These are phyloP conservation scores for Herpotrichia juniperi DNA, from an alignment of 2,329 filamentous ascomycete genomes.

Conservation along the genomic window DNA sequence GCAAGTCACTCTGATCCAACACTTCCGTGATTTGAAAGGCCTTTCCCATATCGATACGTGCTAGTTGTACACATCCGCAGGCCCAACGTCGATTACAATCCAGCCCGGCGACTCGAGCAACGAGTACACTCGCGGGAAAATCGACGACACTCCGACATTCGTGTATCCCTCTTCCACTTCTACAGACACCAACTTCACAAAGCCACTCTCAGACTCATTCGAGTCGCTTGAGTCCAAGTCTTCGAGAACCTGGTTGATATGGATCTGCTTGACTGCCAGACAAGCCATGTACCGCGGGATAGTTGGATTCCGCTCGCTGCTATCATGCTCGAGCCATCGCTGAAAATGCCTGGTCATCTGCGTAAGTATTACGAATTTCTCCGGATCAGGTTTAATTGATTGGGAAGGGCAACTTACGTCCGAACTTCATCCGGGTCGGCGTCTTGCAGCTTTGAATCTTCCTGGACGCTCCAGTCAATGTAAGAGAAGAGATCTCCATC, in stretches of 20 bases:
- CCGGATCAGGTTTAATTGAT: too few species aligned
- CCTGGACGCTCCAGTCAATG: constrained; percentile 17
- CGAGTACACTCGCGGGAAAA: not conserved
- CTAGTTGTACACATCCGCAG: not conserved
- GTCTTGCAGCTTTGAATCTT: constrained; percentile 9
- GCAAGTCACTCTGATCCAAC: too few species aligned
- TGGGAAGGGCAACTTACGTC: not conserved
- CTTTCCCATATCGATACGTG: too few species aligned
- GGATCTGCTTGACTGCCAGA: not conserved
- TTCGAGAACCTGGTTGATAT: not conserved
- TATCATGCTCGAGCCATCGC: not conserved
- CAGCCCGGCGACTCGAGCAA: not conserved
- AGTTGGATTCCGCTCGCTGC: not conserved
- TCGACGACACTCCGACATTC: not conserved
- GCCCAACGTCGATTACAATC: not conserved
- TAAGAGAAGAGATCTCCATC: constrained; percentile 9
- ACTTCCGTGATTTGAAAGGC: too few species aligned
- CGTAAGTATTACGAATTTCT: too few species aligned
- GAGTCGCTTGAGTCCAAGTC: not conserved
- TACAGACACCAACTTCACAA: not conserved
- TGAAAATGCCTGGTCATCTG: not conserved
- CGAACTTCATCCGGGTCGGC: not conserved
- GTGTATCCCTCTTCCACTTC: not conserved
- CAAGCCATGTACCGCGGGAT: not conserved
- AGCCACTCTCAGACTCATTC: not conserved